Evolutionary conservation across 257 asterid genomes (phyloP).

Genomic region (Nicotiana paniculata): DNA sequence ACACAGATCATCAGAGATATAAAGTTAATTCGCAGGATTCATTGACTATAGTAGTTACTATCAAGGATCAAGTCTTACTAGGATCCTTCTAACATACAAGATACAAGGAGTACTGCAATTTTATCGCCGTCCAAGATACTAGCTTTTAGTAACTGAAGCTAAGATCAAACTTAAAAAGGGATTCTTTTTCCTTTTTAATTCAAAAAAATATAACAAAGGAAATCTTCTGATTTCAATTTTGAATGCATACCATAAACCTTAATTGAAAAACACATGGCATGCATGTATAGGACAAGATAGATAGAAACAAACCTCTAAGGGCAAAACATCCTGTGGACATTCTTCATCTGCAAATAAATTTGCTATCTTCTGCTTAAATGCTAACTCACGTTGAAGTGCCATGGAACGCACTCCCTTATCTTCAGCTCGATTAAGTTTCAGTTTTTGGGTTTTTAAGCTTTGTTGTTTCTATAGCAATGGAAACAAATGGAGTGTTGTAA

Average conservation of each 20-base stretch:
- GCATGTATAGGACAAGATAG: neutral
- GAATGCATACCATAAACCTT: neutral
- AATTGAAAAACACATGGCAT: neutral
- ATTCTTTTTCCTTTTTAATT: too few species aligned
- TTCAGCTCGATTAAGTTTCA: neutral
- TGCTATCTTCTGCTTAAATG: slow-evolving; percentile 15
- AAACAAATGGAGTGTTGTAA: too few species aligned
- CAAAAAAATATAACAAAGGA: too few species aligned
- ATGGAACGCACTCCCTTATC: slow-evolving; percentile 8
- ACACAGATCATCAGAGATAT: neutral
- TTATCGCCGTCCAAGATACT: too few species aligned
- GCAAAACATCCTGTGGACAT: neutral
- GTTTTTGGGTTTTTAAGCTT: neutral
- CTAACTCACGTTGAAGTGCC: slow-evolving; percentile 19
- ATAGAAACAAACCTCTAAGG: slow-evolving; percentile 19
- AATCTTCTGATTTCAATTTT: too few species aligned
- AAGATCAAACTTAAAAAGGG: too few species aligned
- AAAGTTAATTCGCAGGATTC: neutral
- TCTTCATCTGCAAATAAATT: slow-evolving; percentile 4
- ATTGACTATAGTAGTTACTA: neutral
- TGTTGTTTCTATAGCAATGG: neutral
- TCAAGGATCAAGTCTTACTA: neutral
- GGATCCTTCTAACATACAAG: neutral
- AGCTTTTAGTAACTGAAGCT: too few species aligned
- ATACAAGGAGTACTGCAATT: neutral